phyloP scores from a whole-genome alignment of 768 basidiomycete genomes.

The Auricularia sp. region DNA sequence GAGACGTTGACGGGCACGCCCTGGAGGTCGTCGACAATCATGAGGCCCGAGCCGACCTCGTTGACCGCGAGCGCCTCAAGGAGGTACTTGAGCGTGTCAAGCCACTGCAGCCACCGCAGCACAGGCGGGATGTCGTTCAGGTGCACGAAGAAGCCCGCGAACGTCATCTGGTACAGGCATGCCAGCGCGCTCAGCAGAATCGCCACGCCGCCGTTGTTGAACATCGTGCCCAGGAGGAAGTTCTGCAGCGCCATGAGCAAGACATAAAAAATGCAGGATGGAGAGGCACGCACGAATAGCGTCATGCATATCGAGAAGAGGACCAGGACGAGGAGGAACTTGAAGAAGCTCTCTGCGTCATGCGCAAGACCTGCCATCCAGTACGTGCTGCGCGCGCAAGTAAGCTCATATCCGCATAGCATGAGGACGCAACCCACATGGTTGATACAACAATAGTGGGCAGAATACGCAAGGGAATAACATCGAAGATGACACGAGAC shows the following conservation, averaged over 20 bases:
- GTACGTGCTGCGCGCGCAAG: conserved; percentile 45
- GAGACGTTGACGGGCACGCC: conserved; percentile 78
- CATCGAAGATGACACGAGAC: conserved; percentile 81
- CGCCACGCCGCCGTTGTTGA: conserved; percentile 82
- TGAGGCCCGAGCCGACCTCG: conserved; percentile 80
- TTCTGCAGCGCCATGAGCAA: conserved; percentile 38
- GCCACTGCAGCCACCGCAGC: conserved; percentile 87
- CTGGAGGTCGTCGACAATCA: conserved; percentile 67
- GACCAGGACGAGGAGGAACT: conserved; percentile 83
- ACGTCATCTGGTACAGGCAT: conserved; percentile 76
- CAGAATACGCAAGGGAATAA: conserved; percentile 77
- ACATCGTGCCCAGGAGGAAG: conserved; percentile 76
- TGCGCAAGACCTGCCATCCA: conserved; percentile 90
- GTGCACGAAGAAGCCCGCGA: conserved; percentile 89
- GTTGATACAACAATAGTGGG: conserved; percentile 81
- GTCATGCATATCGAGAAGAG: conserved; percentile 80
- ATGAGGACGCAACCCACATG: conserved; percentile 41
- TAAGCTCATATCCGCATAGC: conserved; percentile 1
- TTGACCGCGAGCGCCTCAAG: conserved; percentile 87
- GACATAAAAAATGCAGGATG: neutral
- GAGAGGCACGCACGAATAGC: conserved; percentile 50
- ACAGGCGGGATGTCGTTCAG: conserved; percentile 77
- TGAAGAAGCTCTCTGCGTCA: conserved; percentile 81
- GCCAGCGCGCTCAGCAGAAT: conserved; percentile 75
- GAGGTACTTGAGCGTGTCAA: conserved; percentile 73